These are phyloP conservation scores for Penicillium macrosclerotiorum DNA, from an alignment of 495 filamentous ascomycete species.

Conservation along the genomic window DNA sequence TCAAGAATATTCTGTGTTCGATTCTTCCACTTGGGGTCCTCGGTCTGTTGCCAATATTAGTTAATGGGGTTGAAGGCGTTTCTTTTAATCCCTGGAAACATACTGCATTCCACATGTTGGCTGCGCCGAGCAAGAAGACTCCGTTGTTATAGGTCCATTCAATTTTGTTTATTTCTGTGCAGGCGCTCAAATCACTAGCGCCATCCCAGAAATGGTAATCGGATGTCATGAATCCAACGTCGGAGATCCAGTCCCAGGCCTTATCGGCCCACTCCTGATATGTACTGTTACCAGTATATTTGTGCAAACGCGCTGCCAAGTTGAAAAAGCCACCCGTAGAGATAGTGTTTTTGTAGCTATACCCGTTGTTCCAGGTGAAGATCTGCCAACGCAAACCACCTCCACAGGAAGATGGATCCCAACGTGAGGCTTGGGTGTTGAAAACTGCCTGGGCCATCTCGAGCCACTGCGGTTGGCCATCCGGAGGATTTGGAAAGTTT, in stretches of 20 bases:
- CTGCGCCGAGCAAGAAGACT: constrained; percentile 37
- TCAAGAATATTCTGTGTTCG: constrained; percentile 60
- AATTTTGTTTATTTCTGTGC: constrained; percentile 31
- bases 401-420: constrained; percentile 64
- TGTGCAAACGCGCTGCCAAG: constrained; percentile 69
- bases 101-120: constrained; percentile 40
- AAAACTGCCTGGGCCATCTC: constrained; percentile 80
- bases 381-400: constrained; percentile 87
- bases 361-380: constrained; percentile 73
- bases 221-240: constrained; percentile 59
- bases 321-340: constrained; percentile 82
- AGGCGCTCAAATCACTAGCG: constrained; percentile 49
- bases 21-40: constrained; percentile 52
- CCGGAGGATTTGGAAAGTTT: constrained; percentile 59
- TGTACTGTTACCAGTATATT: constrained; percentile 73
- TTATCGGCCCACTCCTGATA: constrained; percentile 77
- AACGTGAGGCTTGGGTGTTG: constrained; percentile 68
- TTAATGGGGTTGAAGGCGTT: too few species aligned
- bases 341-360: constrained; percentile 78
- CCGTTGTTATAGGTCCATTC: constrained; percentile 42
- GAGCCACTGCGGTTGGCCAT: constrained; percentile 66
- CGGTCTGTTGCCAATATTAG: constrained; percentile 22
- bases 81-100: too few species aligned
- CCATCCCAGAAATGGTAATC: constrained; percentile 67
- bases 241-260: constrained; percentile 67